phyloP scores from a whole-genome alignment of 768 basidiomycete species.

The Termitomyces sp. region DNA sequence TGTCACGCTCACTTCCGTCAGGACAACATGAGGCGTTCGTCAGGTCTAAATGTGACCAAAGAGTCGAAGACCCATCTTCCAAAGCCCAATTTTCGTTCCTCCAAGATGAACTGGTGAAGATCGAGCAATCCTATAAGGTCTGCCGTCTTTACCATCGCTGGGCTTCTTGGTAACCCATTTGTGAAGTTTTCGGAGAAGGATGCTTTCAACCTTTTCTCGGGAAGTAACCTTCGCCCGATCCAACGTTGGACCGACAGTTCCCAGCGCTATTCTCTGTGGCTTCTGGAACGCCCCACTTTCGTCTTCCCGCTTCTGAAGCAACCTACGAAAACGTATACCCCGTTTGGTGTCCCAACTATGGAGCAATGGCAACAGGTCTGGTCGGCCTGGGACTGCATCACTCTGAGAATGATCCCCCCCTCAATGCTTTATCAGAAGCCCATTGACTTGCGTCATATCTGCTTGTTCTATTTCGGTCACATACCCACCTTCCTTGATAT shows the following conservation, averaged over 20 bases:
- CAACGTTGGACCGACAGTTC: constrained; percentile 80
- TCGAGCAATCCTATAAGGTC: constrained; percentile 90
- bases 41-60: constrained; percentile 59
- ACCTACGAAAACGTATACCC: constrained; percentile 32
- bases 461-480: constrained; percentile 95
- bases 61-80: constrained; percentile 45
- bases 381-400: constrained; percentile 86
- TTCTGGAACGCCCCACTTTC: constrained; percentile 85
- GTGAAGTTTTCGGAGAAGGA: constrained; percentile 77
- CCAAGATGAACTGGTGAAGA: constrained; percentile 73
- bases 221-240: constrained; percentile 77
- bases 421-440: constrained; percentile 88
- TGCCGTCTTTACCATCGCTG: not conserved
- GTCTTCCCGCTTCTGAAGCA: constrained; percentile 60
- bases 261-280: constrained; percentile 79
- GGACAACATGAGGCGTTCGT: constrained; percentile 86
- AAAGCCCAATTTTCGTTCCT: constrained; percentile 48
- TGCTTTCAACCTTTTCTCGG: constrained; percentile 62
- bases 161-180: not conserved
- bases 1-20: constrained; percentile 21
- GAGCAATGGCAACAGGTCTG: constrained; percentile 83
- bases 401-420: constrained; percentile 79
- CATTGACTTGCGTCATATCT: constrained; percentile 92
- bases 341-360: constrained; percentile 68
- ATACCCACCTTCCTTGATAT: constrained; percentile 93